Conservation (phyloP, 106 monocot species). For the Apostasia shenzhenica region DNA sequence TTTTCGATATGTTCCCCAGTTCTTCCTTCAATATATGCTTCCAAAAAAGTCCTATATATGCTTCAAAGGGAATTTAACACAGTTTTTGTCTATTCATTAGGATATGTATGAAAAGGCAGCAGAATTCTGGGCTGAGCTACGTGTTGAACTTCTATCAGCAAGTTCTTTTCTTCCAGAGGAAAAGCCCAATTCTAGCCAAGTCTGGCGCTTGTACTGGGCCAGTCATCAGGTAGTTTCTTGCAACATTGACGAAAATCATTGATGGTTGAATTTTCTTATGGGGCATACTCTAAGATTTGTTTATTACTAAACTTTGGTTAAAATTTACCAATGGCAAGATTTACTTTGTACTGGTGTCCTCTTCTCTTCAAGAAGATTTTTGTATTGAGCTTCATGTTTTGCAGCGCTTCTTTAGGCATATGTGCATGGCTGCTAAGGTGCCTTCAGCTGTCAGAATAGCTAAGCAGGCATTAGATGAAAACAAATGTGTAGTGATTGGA, state of each 20-base stretch:
- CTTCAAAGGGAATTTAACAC: not conserved
- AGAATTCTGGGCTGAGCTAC: constrained; percentile 94
- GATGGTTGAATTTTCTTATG: not conserved
- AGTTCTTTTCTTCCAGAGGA: constrained; percentile 66
- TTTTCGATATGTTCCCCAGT: not conserved
- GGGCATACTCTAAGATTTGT: no score
- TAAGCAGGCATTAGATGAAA: constrained; percentile 67
- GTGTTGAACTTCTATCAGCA: constrained; percentile 82
- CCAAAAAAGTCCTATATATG: not conserved
- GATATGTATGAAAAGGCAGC: constrained; percentile 88
- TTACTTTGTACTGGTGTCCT: no score
- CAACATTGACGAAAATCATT: not conserved
- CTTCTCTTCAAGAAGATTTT: no score
- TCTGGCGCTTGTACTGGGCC: constrained; percentile 97
- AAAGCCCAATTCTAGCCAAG: constrained; percentile 59
- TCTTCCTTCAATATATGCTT: not conserved
- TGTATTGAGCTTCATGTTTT: constrained; percentile 9
- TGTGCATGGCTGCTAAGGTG: constrained; percentile 99
- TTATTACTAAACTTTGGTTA: no score
- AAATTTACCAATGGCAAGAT: no score
- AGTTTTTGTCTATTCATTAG: constrained; percentile 21
- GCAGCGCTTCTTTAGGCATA: constrained; percentile 94
- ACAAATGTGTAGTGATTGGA: constrained; percentile 97
- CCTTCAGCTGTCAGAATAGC: constrained; percentile 70
- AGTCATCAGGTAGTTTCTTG: constrained; percentile 74